Evolutionary conservation across 164 flowering plant species (phyloP).

Genomic region (Protea cynaroides): DNA sequence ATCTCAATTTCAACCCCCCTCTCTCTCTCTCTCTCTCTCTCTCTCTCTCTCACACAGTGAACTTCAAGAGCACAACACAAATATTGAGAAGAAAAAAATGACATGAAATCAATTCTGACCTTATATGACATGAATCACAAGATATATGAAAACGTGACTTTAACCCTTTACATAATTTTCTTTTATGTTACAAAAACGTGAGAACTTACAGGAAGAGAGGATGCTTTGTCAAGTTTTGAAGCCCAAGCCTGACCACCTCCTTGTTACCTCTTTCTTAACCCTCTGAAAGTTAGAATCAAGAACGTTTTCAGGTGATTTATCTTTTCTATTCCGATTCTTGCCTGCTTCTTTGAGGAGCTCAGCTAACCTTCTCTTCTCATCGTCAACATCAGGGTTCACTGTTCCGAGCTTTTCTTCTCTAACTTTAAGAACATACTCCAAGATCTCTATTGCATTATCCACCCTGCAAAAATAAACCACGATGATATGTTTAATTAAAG

Average conservation of each 20-base stretch:
- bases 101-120: too few species aligned
- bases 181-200: too few species aligned
- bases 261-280: constrained; percentile 78
- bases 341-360: constrained; percentile 97
- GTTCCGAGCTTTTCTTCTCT: constrained; percentile 96
- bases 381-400: constrained; percentile 93
- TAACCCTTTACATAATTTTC: too few species aligned
- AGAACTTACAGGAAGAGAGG: constrained; percentile 4
- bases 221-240: constrained; percentile 48
- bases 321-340: constrained; percentile 67
- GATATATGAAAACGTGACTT: too few species aligned
- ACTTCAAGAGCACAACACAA: too few species aligned
- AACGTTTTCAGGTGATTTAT: constrained; percentile 89
- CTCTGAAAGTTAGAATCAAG: constrained; percentile 74
- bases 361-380: constrained; percentile 83
- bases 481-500: not conserved
- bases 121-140: too few species aligned
- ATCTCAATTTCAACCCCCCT: too few species aligned
- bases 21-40: too few species aligned
- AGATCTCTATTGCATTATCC: constrained; percentile 90
- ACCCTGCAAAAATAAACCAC: constrained; percentile 41
- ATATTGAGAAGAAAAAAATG: too few species aligned
- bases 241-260: constrained; percentile 82
- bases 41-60: too few species aligned
- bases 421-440: constrained; percentile 83